phyloP scores from a whole-genome alignment of 306 rosid genomes.

The Vigna trinervia region DNA sequence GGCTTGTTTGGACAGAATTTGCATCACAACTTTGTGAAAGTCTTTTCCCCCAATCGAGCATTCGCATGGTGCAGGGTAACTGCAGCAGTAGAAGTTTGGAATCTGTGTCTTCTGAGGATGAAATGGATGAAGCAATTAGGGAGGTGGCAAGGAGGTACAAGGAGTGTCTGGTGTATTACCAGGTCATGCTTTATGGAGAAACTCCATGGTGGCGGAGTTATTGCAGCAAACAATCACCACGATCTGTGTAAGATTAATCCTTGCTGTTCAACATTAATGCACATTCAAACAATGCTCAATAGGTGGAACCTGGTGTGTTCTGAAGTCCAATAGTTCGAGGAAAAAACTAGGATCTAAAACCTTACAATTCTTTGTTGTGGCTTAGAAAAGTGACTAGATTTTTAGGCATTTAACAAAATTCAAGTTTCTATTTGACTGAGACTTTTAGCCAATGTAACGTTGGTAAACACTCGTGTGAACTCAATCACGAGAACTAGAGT shows the following conservation, averaged over 20 bases:
- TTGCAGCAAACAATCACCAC: slow-evolving; percentile 44
- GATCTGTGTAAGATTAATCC: slow-evolving; percentile 56
- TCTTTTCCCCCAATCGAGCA: slow-evolving; percentile 50
- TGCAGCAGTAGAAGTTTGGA: slow-evolving; percentile 42
- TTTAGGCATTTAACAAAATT: slow-evolving; percentile 4
- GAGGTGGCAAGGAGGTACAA: slow-evolving; percentile 71
- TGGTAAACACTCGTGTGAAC: not conserved
- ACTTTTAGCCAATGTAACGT: not conserved
- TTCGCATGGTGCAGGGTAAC: slow-evolving; percentile 27
- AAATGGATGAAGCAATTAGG: slow-evolving; percentile 50
- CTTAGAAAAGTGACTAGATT: not conserved
- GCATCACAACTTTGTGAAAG: slow-evolving; percentile 61
- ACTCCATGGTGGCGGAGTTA: slow-evolving; percentile 54
- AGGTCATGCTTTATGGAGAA: slow-evolving; percentile 78
- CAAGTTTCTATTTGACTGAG: not conserved
- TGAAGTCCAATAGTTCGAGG: slow-evolving; percentile 34
- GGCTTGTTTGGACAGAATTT: slow-evolving; percentile 62
- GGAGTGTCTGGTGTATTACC: slow-evolving; percentile 71
- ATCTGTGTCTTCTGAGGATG: slow-evolving; percentile 44
- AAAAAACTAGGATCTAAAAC: slow-evolving; percentile 11
- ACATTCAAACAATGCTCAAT: slow-evolving; percentile 2
- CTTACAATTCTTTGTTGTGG: slow-evolving; percentile 15
- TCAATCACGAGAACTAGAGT: not conserved
- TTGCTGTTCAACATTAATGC: slow-evolving; percentile 31
- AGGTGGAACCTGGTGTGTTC: not conserved